Evolutionary conservation across 371 early-diverging fungal species (phyloP).

Genomic region (Rhizopus sp.): DNA sequence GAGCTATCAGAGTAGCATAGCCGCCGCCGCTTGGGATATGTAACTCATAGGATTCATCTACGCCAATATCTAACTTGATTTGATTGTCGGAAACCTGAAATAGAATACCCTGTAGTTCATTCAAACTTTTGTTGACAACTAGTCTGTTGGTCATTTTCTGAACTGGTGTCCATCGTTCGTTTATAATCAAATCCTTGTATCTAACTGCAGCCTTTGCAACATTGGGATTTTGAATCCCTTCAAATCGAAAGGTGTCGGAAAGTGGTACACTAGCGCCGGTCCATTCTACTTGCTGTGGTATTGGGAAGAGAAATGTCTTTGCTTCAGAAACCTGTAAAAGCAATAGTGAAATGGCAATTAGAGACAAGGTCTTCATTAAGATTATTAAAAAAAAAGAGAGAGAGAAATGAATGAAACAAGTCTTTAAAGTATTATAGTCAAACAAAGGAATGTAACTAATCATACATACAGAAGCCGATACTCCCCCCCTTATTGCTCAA

Average conservation of each 20-base stretch:
- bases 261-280: not conserved
- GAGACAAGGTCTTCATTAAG: not conserved
- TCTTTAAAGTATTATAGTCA: no score
- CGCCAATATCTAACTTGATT: constrained; percentile 22
- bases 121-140: not conserved
- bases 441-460: no score
- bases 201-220: constrained; percentile 11
- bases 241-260: constrained; percentile 9
- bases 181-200: constrained; percentile 9
- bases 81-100: constrained; percentile 8
- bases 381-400: not conserved
- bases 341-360: not conserved
- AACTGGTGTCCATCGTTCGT: constrained; percentile 16
- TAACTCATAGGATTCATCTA: constrained; percentile 62
- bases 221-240: constrained; percentile 20
- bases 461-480: no score
- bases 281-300: constrained; percentile 18
- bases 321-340: constrained; percentile 5
- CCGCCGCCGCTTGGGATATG: constrained; percentile 36
- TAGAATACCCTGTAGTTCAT: constrained; percentile 1
- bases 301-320: constrained; percentile 18
- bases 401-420: not conserved
- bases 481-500: no score
- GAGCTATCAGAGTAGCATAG: constrained; percentile 48
- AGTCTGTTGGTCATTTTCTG: constrained; percentile 11